These are phyloP conservation scores for Apium graveolens DNA, from an alignment of 129 eudicot genomes.

Conservation along the genomic window DNA sequence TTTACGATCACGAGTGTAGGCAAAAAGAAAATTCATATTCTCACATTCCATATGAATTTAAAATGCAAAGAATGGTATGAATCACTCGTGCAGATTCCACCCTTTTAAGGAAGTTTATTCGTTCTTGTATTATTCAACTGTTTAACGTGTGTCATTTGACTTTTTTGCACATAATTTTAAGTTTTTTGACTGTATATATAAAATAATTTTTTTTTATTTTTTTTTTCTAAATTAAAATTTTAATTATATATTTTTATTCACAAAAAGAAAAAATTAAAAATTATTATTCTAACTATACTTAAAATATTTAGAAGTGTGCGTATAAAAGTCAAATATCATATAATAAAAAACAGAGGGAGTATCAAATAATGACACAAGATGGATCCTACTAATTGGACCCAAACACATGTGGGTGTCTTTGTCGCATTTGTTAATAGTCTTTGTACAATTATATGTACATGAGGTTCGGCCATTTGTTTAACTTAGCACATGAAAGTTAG, in stretches of 20 bases:
- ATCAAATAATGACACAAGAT: background rate
- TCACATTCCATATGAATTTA: background rate
- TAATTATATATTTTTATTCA: no score
- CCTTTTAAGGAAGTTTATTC: background rate
- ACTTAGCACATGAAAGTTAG: background rate
- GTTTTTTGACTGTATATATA: no score
- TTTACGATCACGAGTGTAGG: no score
- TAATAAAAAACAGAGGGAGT: no score
- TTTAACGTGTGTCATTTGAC: no score
- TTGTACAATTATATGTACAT: background rate
- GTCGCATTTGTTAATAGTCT: background rate
- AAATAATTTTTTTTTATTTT: no score
- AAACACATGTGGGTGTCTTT: conserved; percentile 2
- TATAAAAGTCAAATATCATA: no score
- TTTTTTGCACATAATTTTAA: no score
- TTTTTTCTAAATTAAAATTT: no score
- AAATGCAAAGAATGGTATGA: background rate
- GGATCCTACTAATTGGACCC: background rate
- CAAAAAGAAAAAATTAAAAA: no score
- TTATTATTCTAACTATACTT: no score
- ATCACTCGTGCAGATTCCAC: background rate
- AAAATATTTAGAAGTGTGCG: no score
- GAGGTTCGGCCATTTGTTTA: background rate
- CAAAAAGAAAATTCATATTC: background rate
- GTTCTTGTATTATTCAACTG: background rate